phyloP scores from a whole-genome alignment of 1,284 basidiomycete species.

The Sporisorium reilianum region DNA sequence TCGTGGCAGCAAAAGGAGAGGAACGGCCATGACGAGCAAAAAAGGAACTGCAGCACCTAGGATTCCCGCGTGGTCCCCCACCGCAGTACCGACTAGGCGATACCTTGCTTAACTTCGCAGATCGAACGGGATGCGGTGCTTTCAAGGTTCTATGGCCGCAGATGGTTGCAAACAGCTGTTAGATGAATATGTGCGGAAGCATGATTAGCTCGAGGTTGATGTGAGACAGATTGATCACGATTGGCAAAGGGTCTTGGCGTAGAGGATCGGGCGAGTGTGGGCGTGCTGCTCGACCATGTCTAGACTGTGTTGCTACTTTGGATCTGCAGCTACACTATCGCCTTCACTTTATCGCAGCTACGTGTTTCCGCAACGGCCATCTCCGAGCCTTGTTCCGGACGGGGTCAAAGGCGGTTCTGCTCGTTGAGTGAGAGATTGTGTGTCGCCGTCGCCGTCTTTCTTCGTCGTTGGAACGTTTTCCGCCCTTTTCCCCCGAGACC shows the following conservation, averaged over 20 bases:
- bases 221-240: too few relatives aligned
- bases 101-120: constrained; percentile 83
- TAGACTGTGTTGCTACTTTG: too few relatives aligned
- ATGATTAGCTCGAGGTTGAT: too few relatives aligned
- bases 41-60: constrained; percentile 78
- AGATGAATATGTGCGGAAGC: too few relatives aligned
- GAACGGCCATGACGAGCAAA: neutral
- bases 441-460: too few relatives aligned
- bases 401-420: too few relatives aligned
- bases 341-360: too few relatives aligned
- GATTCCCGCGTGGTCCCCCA: constrained; percentile 86
- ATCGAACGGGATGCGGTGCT: constrained; percentile 84
- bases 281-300: too few relatives aligned
- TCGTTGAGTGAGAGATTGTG: too few relatives aligned
- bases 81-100: constrained; percentile 84
- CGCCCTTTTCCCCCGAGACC: neutral
- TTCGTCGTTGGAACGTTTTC: neutral
- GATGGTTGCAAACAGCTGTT: constrained; percentile 69
- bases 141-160: constrained; percentile 83
- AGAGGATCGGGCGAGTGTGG: neutral
- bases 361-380: too few relatives aligned
- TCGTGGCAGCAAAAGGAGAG: neutral
- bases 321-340: too few relatives aligned
- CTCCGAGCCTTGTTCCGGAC: neutral
- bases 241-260: too few relatives aligned